These are phyloP conservation scores for Myochromella boudieri DNA, from an alignment of 768 basidiomycete genomes.

Conservation along the genomic window DNA sequence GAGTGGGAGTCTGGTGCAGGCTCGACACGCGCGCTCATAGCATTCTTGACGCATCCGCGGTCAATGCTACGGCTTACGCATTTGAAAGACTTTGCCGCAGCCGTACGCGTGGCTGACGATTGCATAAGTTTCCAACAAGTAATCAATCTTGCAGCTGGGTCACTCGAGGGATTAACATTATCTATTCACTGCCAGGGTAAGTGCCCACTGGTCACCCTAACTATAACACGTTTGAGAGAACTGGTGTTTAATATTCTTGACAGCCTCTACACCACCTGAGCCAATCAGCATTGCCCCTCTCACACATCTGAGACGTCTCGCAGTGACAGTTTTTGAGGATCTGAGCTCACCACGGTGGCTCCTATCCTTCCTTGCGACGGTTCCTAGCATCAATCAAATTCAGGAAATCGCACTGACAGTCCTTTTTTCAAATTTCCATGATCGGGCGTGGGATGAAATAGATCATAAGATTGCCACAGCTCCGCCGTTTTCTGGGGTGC, in stretches of 20 bases:
- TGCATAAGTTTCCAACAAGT: not conserved
- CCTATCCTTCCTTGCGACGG: not conserved
- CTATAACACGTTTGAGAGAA: not conserved
- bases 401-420: conserved; percentile 4
- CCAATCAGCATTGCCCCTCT: conserved; percentile 3
- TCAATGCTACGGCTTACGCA: conserved; percentile 1
- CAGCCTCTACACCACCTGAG: not conserved
- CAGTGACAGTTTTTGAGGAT: conserved; percentile 7
- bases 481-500: not conserved
- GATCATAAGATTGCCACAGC: not conserved
- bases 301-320: not conserved
- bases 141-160: not conserved
- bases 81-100: conserved; percentile 1
- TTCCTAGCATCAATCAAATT: not conserved
- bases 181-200: conserved; percentile 1
- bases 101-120: conserved; percentile 1
- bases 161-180: conserved; percentile 2
- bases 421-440: conserved; percentile 5
- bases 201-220: not conserved
- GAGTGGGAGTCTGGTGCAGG: not conserved
- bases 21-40: conserved; percentile 5
- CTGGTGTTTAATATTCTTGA: not conserved
- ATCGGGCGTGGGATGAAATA: conserved; percentile 5
- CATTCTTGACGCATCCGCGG: not conserved
- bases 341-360: conserved; percentile 6